Conservation (phyloP, 2,329 filamentous ascomycete genomes). For the Harringtonia lauricola region DNA sequence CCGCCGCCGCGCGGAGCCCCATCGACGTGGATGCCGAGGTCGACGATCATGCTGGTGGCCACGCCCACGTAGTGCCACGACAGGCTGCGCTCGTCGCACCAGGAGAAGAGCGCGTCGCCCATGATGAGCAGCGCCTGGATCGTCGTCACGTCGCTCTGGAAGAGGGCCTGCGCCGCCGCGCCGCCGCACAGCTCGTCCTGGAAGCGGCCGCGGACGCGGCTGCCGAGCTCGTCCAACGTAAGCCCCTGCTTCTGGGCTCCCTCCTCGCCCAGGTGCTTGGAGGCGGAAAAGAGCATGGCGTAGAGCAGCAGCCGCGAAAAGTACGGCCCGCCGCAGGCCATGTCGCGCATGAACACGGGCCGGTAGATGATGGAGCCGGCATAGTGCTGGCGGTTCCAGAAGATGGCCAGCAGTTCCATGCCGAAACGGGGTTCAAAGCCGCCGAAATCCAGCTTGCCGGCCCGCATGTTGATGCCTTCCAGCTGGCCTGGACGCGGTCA, state of each 20-base stretch:
- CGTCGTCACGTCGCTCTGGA: constrained; percentile 39
- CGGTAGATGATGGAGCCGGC: constrained; percentile 37
- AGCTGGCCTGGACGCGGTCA: no score
- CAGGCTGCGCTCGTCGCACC: constrained; percentile 34
- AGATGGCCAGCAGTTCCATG: constrained; percentile 37
- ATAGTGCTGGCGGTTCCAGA: constrained; percentile 43
- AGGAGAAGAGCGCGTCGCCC: constrained; percentile 36
- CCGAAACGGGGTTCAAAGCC: constrained; percentile 39
- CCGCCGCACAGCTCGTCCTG: background rate
- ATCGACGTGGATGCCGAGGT: constrained; percentile 14
- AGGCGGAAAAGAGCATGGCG: constrained; percentile 10
- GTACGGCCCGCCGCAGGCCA: constrained; percentile 42
- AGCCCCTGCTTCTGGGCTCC: background rate
- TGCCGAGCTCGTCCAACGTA: no score
- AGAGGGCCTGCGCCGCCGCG: constrained; percentile 21
- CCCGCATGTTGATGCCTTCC: constrained; percentile 33
- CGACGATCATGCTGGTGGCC: constrained; percentile 15
- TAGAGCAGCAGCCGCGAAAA: constrained; percentile 31
- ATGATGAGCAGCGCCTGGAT: constrained; percentile 42
- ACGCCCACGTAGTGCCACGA: constrained; percentile 32
- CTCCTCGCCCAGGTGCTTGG: constrained; percentile 23
- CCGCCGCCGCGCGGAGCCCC: constrained; percentile 9
- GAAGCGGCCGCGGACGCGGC: no score
- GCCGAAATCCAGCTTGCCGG: constrained; percentile 41
- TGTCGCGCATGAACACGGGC: constrained; percentile 39